A percentile compares a stretch with the other conserved stretches of the same genome.
phyloP scores from a whole-genome alignment of 2,329 filamentous ascomycete genomes.

The Nothophaeocryptopus gaeumannii region DNA sequence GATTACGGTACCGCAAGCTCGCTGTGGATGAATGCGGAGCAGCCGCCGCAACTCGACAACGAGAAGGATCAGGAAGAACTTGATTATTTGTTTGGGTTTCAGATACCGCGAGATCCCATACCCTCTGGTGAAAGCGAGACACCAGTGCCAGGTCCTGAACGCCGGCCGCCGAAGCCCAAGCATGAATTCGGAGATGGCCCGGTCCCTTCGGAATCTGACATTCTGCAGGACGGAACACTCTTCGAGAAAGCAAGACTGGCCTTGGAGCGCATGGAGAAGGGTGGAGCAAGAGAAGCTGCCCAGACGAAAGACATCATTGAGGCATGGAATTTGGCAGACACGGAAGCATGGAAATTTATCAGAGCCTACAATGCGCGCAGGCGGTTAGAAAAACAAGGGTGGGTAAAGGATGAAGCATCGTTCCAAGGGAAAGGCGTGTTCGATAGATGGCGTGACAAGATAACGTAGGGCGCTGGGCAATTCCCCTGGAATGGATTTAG shows the following conservation, averaged over 20 bases:
- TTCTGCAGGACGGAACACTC: conserved; percentile 55
- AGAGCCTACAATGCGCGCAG: conserved; percentile 64
- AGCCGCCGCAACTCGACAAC: conserved; percentile 41
- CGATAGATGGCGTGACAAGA: conserved; percentile 36
- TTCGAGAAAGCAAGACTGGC: conserved; percentile 42
- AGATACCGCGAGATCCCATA: conserved; percentile 60
- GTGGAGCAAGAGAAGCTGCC: conserved; percentile 12
- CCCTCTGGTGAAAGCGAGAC: conserved; percentile 56
- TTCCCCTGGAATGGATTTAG: conserved; percentile 1
- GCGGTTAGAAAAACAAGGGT: conserved; percentile 61
- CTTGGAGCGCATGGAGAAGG: conserved; percentile 12
- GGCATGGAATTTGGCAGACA: conserved; percentile 62
- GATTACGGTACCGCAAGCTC: conserved; percentile 62
- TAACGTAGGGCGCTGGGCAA: conserved; percentile 8
- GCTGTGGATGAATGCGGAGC: conserved; percentile 79
- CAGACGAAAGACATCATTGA: conserved; percentile 46
- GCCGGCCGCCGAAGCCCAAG: conserved; percentile 46
- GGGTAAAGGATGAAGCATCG: conserved; percentile 67
- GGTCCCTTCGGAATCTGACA: conserved; percentile 52
- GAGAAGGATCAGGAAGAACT: conserved; percentile 57
- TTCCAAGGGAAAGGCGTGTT: conserved; percentile 57
- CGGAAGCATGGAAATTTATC: conserved; percentile 74
- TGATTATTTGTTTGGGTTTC: conserved; percentile 88
- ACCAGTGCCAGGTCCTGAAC: conserved; percentile 58
- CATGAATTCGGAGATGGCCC: conserved; percentile 52